These are phyloP conservation scores for Podosphaera fusca DNA, from an alignment of 2,329 filamentous ascomycete genomes.

Conservation along the genomic window DNA sequence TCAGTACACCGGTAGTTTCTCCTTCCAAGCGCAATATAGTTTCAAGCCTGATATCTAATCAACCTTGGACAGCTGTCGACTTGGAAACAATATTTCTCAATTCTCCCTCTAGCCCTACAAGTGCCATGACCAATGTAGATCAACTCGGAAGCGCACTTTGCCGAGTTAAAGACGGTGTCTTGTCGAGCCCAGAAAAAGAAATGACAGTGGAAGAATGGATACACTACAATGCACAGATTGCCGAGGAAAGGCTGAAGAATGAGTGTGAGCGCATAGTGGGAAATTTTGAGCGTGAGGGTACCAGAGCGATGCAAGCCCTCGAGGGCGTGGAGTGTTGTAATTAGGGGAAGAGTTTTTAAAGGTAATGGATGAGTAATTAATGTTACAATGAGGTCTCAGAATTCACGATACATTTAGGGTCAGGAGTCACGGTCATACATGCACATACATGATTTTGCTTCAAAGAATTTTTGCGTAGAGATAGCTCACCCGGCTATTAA, in stretches of 20 bases:
- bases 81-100: conserved; percentile 44
- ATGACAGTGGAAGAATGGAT: conserved; percentile 97
- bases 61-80: conserved; percentile 51
- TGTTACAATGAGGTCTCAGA: not conserved
- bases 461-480: no score
- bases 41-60: conserved; percentile 29
- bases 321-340: conserved; percentile 34
- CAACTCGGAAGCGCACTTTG: conserved; percentile 19
- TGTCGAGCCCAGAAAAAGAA: conserved; percentile 55
- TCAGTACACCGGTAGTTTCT: conserved; percentile 25
- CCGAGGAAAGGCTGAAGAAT: conserved; percentile 53
- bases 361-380: not conserved
- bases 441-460: not conserved
- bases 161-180: conserved; percentile 29
- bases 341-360: not conserved
- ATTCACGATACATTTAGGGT: not conserved
- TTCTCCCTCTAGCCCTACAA: conserved; percentile 17
- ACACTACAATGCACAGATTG: conserved; percentile 51
- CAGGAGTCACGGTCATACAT: not conserved
- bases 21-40: conserved; percentile 37
- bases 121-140: conserved; percentile 6
- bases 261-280: conserved; percentile 70
- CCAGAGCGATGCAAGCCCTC: conserved; percentile 50
- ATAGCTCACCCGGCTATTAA: no score
- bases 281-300: conserved; percentile 64